phyloP scores from a whole-genome alignment of 495 filamentous ascomycete species.

The Annulohypoxylon bovei region DNA sequence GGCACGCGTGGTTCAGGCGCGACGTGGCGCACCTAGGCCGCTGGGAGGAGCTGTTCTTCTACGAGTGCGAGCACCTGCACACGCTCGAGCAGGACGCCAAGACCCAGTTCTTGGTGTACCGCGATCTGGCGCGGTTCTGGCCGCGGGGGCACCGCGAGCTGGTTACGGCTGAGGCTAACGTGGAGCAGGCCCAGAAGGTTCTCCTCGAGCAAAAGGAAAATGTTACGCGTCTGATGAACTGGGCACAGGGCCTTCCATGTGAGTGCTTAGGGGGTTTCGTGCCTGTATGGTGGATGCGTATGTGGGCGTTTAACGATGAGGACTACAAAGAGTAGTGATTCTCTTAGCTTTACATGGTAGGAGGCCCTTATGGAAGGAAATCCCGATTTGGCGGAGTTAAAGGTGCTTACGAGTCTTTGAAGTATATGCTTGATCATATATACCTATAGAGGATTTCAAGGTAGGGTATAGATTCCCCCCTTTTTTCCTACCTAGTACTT shows the following conservation, averaged over 20 bases:
- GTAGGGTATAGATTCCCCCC: not conserved
- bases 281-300: conserved; percentile 16
- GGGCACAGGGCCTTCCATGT: not conserved
- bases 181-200: conserved; percentile 62
- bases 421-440: not conserved
- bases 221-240: not conserved
- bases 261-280: not conserved
- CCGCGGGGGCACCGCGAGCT: not conserved
- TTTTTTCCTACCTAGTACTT: not conserved
- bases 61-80: conserved; percentile 28
- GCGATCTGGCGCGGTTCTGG: not conserved
- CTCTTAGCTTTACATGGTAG: not conserved
- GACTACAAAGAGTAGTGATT: not conserved
- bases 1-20: conserved; percentile 1
- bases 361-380: not conserved
- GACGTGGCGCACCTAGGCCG: not conserved
- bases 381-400: not conserved
- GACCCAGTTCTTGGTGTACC: not conserved
- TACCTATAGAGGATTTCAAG: not conserved
- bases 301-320: conserved; percentile 8
- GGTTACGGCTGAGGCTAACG: conserved; percentile 47
- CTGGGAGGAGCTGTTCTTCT: conserved; percentile 1
- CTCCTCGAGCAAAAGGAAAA: conserved; percentile 50
- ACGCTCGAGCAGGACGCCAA: conserved; percentile 12
- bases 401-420: not conserved